Evolutionary conservation across 192 early-diverging fungal genomes (phyloP).

Genomic region (Funneliformis geosporum): DNA sequence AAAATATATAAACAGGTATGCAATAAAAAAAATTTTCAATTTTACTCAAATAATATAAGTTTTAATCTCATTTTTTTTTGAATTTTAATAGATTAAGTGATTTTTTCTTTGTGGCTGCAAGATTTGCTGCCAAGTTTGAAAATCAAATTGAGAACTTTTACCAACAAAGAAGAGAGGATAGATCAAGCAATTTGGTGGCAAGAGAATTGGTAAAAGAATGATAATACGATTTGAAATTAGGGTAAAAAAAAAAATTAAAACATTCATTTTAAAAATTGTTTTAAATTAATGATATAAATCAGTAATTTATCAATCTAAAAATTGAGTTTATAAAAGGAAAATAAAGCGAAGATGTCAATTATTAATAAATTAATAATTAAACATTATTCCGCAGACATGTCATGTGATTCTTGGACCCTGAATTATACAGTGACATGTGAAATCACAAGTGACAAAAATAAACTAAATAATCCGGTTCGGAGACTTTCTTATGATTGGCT

Average conservation of each 20-base stretch:
- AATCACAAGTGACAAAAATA: no score
- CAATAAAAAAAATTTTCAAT: neutral
- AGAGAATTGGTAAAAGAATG: conserved; percentile 21
- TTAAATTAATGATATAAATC: no score
- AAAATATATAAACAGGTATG: conserved; percentile 70
- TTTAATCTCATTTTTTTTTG: neutral
- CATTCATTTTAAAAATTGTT: no score
- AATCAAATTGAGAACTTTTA: conserved; percentile 79
- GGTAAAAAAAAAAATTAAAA: neutral
- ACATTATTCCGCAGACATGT: no score
- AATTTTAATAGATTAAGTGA: conserved; percentile 69
- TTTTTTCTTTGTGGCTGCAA: conserved; percentile 87
- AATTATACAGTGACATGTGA: no score
- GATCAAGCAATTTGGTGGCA: conserved; percentile 15
- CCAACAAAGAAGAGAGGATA: conserved; percentile 35
- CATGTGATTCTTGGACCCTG: no score
- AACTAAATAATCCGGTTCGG: no score
- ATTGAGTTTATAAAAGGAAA: no score
- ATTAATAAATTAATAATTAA: no score
- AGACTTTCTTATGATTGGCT: no score
- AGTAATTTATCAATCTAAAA: no score
- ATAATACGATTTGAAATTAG: neutral
- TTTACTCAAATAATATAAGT: neutral
- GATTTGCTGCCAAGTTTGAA: conserved; percentile 75
- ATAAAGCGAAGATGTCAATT: no score